These are phyloP conservation scores for Pichia inconspicua DNA, from an alignment of 1,139 yeast species.

Conservation along the genomic window DNA sequence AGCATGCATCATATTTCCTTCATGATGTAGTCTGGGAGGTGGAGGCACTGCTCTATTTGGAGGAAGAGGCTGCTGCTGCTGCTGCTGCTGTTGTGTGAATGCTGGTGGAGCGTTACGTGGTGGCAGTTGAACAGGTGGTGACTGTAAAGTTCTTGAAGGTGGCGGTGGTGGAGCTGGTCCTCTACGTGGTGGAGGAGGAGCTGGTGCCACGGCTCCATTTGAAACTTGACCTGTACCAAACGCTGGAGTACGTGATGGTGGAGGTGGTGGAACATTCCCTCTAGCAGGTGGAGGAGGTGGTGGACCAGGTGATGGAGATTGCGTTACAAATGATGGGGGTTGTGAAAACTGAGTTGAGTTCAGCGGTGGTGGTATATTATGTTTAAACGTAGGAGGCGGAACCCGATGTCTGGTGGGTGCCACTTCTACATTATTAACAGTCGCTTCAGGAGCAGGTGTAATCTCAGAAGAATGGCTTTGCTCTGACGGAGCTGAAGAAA, in stretches of 20 bases:
- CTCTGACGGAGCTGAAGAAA: neutral
- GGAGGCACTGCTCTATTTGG: conserved; percentile 4
- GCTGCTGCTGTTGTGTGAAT: neutral
- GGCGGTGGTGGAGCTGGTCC: conserved; percentile 1
- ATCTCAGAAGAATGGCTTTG: conserved; percentile 13
- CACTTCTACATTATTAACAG: neutral
- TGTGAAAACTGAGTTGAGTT: neutral
- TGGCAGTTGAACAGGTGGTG: conserved; percentile 18
- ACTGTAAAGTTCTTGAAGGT: neutral
- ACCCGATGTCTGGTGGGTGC: neutral
- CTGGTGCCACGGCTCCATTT: conserved; percentile 24
- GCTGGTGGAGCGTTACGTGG: neutral
- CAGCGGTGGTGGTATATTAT: conserved; percentile 1
- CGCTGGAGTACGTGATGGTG: conserved; percentile 25
- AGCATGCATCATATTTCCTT: neutral
- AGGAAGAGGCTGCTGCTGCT: conserved; percentile 9
- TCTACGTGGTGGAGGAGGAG: conserved; percentile 30
- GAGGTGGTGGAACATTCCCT: conserved; percentile 25
- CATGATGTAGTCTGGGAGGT: conserved; percentile 9
- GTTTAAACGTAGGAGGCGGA: neutral
- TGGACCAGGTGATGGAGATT: conserved; percentile 1
- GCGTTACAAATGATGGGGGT: neutral
- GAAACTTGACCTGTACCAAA: conserved; percentile 2
- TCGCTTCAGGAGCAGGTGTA: conserved; percentile 3
- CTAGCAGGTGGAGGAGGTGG: conserved; percentile 15